A percentile compares a stretch with the other conserved stretches of the same genome.
Evolutionary conservation across 306 rosid species (phyloP).

Genomic region (Cucumis cinereus): DNA sequence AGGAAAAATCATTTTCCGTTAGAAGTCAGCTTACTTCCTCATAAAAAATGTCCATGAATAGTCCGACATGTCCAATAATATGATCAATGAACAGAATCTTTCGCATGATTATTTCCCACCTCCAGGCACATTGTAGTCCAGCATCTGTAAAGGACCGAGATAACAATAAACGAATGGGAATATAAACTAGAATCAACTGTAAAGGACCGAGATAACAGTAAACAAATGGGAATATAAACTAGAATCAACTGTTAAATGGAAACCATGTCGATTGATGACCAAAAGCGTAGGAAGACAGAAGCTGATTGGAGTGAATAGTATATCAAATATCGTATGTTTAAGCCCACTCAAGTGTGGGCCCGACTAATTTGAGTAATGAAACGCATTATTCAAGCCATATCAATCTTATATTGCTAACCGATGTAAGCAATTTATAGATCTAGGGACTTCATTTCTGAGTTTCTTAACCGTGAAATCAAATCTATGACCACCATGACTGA

Average conservation of each 20-base stretch:
- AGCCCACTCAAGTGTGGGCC: background rate
- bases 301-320: background rate
- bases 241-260: background rate
- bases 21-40: background rate
- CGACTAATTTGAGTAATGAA: background rate
- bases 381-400: background rate
- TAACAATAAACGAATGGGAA: constrained; percentile 6
- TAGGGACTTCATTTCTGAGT: background rate
- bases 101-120: constrained; percentile 29
- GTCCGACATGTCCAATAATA: background rate
- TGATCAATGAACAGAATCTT: constrained; percentile 11
- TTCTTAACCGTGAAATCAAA: background rate
- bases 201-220: background rate
- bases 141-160: constrained; percentile 31
- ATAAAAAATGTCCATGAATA: background rate
- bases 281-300: background rate
- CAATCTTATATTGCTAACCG: background rate
- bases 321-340: constrained; percentile 3
- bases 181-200: background rate
- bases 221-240: background rate
- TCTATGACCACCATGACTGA: background rate
- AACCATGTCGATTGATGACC: background rate
- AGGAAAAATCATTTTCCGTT: background rate
- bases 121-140: constrained; percentile 94
- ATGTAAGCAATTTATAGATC: background rate